phyloP scores from a whole-genome alignment of 148 eudicot species.

The Talinum fruticosum region DNA sequence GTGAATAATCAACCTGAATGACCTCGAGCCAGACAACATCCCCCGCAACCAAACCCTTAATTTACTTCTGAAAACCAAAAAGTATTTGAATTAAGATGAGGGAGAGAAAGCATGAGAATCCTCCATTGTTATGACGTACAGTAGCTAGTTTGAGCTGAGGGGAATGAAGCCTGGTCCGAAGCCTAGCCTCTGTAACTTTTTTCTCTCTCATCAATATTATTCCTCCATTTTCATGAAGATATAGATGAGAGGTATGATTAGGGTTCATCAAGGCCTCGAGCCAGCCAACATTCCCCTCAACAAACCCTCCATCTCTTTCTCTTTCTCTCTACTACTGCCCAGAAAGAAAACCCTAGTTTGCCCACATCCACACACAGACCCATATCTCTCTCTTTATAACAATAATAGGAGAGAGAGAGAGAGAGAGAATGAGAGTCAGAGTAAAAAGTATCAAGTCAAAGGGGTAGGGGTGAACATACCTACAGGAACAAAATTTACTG shows the following conservation, averaged over 20 bases:
- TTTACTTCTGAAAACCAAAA: too few species aligned
- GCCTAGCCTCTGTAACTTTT: slow-evolving; percentile 17
- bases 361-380: background rate
- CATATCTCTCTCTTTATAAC: slow-evolving; percentile 16
- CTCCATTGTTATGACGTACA: too few species aligned
- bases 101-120: too few species aligned
- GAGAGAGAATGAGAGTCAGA: slow-evolving; percentile 13
- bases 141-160: slow-evolving; percentile 50
- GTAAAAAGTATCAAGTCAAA: slow-evolving; percentile 43
- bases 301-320: background rate
- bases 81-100: too few species aligned
- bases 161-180: slow-evolving; percentile 61
- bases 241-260: background rate
- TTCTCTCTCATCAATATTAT: slow-evolving; percentile 7
- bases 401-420: slow-evolving; percentile 14
- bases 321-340: background rate
- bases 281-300: slow-evolving; percentile 59
- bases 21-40: slow-evolving; percentile 51
- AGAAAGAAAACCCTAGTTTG: slow-evolving; percentile 30
- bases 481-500: slow-evolving; percentile 35
- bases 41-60: slow-evolving; percentile 50
- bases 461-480: background rate
- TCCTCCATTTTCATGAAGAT: background rate
- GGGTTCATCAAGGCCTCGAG: slow-evolving; percentile 30
- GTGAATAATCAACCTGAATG: slow-evolving; percentile 27